Conservation (phyloP, 495 filamentous ascomycete species). For the Aspergillus leporis region DNA sequence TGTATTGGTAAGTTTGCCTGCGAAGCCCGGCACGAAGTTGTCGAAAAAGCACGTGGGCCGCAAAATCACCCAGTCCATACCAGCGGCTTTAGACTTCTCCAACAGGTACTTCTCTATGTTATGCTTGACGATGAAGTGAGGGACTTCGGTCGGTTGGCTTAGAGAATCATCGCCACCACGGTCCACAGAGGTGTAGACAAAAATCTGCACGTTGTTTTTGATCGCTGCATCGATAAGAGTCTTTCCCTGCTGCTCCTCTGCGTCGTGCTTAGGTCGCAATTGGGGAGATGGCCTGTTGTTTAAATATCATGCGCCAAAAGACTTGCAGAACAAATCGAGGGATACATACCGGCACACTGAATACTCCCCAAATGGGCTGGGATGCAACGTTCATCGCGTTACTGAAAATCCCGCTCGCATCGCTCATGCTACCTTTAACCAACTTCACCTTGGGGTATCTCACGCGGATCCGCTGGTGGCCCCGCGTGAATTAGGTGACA, state of each 20-base stretch:
- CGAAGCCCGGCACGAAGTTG: conserved; percentile 57
- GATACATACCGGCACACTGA: conserved; percentile 44
- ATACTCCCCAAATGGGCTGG: conserved; percentile 52
- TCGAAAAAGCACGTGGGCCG: conserved; percentile 68
- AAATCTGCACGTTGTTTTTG: conserved; percentile 54
- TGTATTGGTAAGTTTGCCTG: conserved; percentile 58
- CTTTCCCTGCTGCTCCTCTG: conserved; percentile 51
- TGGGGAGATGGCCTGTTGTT: neutral
- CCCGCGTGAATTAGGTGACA: conserved; percentile 58
- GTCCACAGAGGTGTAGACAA: conserved; percentile 68
- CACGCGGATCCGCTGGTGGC: conserved; percentile 53
- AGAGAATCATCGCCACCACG: conserved; percentile 59
- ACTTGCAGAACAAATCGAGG: neutral
- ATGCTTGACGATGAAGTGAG: conserved; percentile 65
- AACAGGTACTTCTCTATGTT: conserved; percentile 62
- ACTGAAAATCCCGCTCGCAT: conserved; percentile 53
- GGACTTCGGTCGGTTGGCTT: conserved; percentile 56
- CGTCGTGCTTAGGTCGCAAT: neutral
- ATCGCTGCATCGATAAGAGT: conserved; percentile 59
- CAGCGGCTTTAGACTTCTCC: conserved; percentile 24
- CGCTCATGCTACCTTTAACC: conserved; percentile 57
- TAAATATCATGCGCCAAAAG: neutral
- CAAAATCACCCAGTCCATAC: conserved; percentile 61
- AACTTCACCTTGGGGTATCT: conserved; percentile 50
- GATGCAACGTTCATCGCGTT: conserved; percentile 44